phyloP scores from a whole-genome alignment of 176 grass and related monocot genomes.

The Rhipidocladum racemiflorum region DNA sequence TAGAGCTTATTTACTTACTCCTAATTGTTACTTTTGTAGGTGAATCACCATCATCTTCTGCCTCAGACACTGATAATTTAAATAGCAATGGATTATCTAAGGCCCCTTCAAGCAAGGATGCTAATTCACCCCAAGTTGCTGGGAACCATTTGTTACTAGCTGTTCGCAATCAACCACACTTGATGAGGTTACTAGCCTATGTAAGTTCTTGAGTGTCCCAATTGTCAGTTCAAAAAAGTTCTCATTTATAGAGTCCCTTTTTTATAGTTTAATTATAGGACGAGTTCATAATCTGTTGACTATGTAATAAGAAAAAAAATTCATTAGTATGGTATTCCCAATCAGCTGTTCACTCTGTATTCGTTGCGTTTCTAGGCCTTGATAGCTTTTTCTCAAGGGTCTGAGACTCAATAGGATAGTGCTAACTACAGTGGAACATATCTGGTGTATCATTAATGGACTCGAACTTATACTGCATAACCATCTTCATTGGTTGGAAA shows the following conservation, averaged over 20 bases:
- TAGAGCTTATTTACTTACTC: constrained; percentile 13
- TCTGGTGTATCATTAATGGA: background rate
- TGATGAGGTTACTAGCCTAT: constrained; percentile 78
- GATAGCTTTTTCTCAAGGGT: background rate
- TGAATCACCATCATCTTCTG: constrained; percentile 97
- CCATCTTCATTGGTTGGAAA: constrained; percentile 6
- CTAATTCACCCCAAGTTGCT: constrained; percentile 84
- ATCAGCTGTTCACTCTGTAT: background rate
- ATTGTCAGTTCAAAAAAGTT: constrained; percentile 12
- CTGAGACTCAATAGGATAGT: background rate
- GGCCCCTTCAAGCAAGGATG: constrained; percentile 69
- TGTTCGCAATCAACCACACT: constrained; percentile 70
- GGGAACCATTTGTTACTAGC: constrained; percentile 68
- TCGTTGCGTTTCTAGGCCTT: background rate
- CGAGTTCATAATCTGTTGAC: constrained; percentile 6
- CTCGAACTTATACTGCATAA: background rate
- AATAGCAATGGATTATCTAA: constrained; percentile 77
- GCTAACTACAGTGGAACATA: background rate
- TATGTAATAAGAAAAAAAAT: background rate
- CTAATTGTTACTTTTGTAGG: constrained; percentile 56
- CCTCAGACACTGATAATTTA: constrained; percentile 97
- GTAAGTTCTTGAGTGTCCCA: constrained; percentile 55
- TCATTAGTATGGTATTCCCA: constrained; percentile 6
- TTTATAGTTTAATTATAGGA: background rate
- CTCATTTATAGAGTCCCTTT: background rate